These are phyloP conservation scores for Mycotypha africana DNA, from an alignment of 371 early-diverging fungal genomes.

Conservation along the genomic window DNA sequence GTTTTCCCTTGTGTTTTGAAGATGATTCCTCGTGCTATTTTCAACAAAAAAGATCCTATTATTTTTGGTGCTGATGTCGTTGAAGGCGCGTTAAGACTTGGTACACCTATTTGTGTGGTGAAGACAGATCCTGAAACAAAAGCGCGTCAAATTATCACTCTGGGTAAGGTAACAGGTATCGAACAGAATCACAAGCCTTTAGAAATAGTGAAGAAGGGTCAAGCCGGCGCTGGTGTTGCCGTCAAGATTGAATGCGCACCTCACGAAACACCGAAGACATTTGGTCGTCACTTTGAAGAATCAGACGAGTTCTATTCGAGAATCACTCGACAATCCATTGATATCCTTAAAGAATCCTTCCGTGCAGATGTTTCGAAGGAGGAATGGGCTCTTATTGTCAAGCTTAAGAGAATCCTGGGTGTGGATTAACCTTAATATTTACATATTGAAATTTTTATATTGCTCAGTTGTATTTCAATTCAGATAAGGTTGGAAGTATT, in stretches of 20 bases:
- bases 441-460: too few relatives aligned
- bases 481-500: too few relatives aligned
- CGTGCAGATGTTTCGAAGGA: constrained; percentile 93
- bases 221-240: constrained; percentile 87
- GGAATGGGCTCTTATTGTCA: constrained; percentile 86
- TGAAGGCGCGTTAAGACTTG: constrained; percentile 89
- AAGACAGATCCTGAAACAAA: constrained; percentile 74
- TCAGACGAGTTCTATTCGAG: constrained; percentile 73
- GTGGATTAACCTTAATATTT: too few relatives aligned
- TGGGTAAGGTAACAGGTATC: constrained; percentile 97
- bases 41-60: constrained; percentile 97
- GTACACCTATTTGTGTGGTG: constrained; percentile 96
- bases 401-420: constrained; percentile 69
- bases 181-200: constrained; percentile 93
- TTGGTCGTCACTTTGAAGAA: constrained; percentile 96
- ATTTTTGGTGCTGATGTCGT: constrained; percentile 97
- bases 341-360: constrained; percentile 96
- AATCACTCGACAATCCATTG: constrained; percentile 94
- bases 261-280: constrained; percentile 87
- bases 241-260: constrained; percentile 93
- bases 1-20: constrained; percentile 96
- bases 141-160: constrained; percentile 59
- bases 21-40: constrained; percentile 94
- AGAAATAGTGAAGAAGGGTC: constrained; percentile 83
- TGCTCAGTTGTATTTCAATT: too few relatives aligned